phyloP scores from a whole-genome alignment of 768 basidiomycete genomes.

The Cubamyces lactineus region DNA sequence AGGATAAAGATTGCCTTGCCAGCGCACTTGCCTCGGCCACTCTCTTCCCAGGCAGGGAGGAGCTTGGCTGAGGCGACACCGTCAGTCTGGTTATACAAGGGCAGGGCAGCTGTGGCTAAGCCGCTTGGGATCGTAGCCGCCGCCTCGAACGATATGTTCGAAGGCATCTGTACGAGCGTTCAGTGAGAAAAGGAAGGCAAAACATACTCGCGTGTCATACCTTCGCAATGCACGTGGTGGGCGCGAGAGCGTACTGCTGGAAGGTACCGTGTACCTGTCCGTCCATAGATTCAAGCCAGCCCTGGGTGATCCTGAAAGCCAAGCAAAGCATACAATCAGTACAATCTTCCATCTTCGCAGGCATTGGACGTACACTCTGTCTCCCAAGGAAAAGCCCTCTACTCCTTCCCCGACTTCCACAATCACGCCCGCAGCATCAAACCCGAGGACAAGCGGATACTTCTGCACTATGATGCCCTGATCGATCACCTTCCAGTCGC shows the following conservation, averaged over 20 bases:
- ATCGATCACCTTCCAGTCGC: constrained; percentile 40
- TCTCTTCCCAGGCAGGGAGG: constrained; percentile 29
- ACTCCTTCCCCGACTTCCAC: constrained; percentile 45
- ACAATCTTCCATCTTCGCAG: background rate
- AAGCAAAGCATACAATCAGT: background rate
- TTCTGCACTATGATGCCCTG: constrained; percentile 36
- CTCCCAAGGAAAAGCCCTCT: constrained; percentile 19
- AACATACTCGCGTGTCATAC: background rate
- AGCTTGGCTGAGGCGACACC: constrained; percentile 24
- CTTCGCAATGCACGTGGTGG: background rate
- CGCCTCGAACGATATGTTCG: constrained; percentile 18
- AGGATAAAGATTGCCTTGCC: constrained; percentile 32
- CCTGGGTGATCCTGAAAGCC: constrained; percentile 7
- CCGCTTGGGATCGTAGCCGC: constrained; percentile 21
- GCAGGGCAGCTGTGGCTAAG: constrained; percentile 17
- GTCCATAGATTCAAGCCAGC: background rate
- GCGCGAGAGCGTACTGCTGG: background rate
- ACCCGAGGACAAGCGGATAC: constrained; percentile 43
- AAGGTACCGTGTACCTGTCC: background rate
- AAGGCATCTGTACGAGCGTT: constrained; percentile 14
- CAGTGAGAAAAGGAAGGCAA: background rate
- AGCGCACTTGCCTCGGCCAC: constrained; percentile 26
- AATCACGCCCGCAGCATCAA: constrained; percentile 45
- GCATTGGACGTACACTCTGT: constrained; percentile 8
- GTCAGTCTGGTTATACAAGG: constrained; percentile 16